Evolutionary conservation across 768 basidiomycete genomes (phyloP).

Genomic region (Tephrocybe sp.): DNA sequence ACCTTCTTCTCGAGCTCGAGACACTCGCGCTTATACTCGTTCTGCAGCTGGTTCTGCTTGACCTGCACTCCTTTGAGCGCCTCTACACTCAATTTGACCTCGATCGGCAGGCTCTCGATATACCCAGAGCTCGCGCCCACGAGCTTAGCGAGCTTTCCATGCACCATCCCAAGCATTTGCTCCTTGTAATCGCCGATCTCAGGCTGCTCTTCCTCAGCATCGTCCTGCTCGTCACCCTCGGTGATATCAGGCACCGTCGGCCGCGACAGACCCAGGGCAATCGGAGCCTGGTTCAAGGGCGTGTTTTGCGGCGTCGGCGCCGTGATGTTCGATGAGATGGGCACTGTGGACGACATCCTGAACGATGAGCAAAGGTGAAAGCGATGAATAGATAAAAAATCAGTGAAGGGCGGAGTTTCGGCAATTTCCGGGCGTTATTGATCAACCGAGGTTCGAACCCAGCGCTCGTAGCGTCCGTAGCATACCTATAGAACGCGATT

Average conservation of each 20-base stretch:
- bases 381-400: conserved; percentile 20
- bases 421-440: conserved; percentile 6
- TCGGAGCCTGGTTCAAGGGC: conserved; percentile 79
- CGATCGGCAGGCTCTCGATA: conserved; percentile 82
- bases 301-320: conserved; percentile 97
- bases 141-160: conserved; percentile 81
- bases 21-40: conserved; percentile 93
- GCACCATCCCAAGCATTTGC: conserved; percentile 84
- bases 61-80: conserved; percentile 93
- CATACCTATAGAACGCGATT: too few relatives aligned
- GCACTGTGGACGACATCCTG: conserved; percentile 67
- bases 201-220: conserved; percentile 45
- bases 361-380: conserved; percentile 1
- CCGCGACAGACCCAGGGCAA: conserved; percentile 75
- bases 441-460: background rate
- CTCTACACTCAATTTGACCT: conserved; percentile 83
- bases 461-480: too few relatives aligned
- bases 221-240: conserved; percentile 76
- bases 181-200: conserved; percentile 47
- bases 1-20: conserved; percentile 96
- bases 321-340: conserved; percentile 63
- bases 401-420: conserved; percentile 20
- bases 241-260: conserved; percentile 88
- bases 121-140: conserved; percentile 94
- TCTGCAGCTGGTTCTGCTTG: conserved; percentile 88